These are phyloP conservation scores for Purpureocillium takamizusanense DNA, from an alignment of 2,329 filamentous ascomycete genomes.

Conservation along the genomic window DNA sequence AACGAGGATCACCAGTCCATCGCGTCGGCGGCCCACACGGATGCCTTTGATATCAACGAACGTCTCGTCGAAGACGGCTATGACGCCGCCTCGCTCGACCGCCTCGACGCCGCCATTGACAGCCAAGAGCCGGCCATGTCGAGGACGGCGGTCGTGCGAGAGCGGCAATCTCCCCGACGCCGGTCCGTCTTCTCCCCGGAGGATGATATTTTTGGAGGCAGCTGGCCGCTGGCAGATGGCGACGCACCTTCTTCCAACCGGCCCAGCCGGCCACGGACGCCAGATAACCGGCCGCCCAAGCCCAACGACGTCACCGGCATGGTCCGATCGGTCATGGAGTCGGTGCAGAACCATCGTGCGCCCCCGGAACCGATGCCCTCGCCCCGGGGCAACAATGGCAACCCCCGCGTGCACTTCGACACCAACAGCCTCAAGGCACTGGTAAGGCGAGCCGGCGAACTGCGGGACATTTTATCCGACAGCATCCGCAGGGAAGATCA, in stretches of 20 bases:
- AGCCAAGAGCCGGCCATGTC: slow-evolving; percentile 33
- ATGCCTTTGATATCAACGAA: slow-evolving; percentile 31
- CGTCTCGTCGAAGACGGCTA: slow-evolving; percentile 38
- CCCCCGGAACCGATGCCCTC: slow-evolving; percentile 24
- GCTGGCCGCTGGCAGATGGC: slow-evolving; percentile 34
- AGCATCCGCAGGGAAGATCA: slow-evolving; percentile 50
- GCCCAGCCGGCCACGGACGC: slow-evolving; percentile 32
- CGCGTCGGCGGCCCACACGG: slow-evolving; percentile 27
- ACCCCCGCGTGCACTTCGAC: slow-evolving; percentile 53
- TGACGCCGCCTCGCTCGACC: slow-evolving; percentile 34
- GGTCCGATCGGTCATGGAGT: slow-evolving; percentile 54
- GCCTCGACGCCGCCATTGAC: slow-evolving; percentile 32
- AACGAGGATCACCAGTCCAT: slow-evolving; percentile 27
- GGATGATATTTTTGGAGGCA: slow-evolving; percentile 55
- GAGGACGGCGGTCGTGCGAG: slow-evolving; percentile 44
- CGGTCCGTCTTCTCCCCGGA: slow-evolving; percentile 57
- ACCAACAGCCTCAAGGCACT: slow-evolving; percentile 60
- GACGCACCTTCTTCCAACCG: slow-evolving; percentile 18
- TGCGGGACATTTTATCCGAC: slow-evolving; percentile 51
- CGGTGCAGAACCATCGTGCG: slow-evolving; percentile 40
- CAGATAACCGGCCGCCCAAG: slow-evolving; percentile 24
- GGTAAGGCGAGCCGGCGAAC: slow-evolving; percentile 51
- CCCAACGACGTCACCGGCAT: slow-evolving; percentile 36
- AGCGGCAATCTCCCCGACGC: slow-evolving; percentile 41
- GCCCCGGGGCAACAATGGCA: slow-evolving; percentile 25